Evolutionary conservation across 1,139 yeast species (phyloP), one percentile per base, ranked within the genome.

Genomic region (Geotrichum aggregatum): DNA sequence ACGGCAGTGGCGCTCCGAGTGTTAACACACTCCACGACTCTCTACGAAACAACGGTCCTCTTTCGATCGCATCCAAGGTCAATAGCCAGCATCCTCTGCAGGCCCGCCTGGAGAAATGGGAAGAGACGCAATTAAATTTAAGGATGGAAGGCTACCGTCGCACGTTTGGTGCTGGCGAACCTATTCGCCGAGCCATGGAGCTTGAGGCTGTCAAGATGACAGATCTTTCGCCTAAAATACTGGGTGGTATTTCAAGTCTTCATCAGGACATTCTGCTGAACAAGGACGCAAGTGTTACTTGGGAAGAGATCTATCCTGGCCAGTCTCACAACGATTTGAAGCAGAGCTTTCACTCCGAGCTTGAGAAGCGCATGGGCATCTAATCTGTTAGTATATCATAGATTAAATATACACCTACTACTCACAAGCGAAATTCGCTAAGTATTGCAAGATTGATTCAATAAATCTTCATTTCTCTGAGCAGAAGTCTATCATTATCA

Each of bases 81-180:
- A 88, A 87, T 67, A 82, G 83, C 63, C 83, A 87, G 67, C 98
- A 92, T 69, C 98, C 98, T 6, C 75, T 92, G 59, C 95, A 92
- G 66, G 63, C 78, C 11, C 79, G 96, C 61, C 70, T 92, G 43
- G 70, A 72, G 53, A 77, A 82, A 62, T 92, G 98, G 98, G 94
- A 89, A 28, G 75, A 76, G 52, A 83, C 86, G 8, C 92, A 87
- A 65, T 77, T 76, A 47, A 82, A 82, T 41, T 74, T 85, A 59
- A 81, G 82, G 63, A 66, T 89, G 74, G 95, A 89, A 66, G 81
- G 82, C 53, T 83, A 86, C 69, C 79, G 95, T 65, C 79, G 95
- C 59, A 72, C 87, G 24, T 89, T 85, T 68, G 98, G 98, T 28
- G 84, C 95, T 45, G 96, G 95, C 11, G 98, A 87, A 64, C 96